Evolutionary conservation across 805 yeast genomes (phyloP), one percentile per base, ranked within the genome.

Genomic region (Groenewaldozyma salmanticensis): DNA sequence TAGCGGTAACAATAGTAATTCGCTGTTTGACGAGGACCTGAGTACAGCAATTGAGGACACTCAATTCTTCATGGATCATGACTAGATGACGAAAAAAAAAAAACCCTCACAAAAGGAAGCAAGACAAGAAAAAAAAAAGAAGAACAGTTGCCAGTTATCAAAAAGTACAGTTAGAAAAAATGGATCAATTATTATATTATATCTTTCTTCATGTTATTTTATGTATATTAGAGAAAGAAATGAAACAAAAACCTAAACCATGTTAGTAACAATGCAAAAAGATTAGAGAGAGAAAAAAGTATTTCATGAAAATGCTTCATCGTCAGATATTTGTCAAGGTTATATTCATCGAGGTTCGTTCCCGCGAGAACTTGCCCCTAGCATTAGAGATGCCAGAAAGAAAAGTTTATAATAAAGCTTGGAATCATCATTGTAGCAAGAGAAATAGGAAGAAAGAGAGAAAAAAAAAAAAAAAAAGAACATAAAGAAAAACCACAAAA

Each of bases 341-440:
- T n/a, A 49, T 44, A 52, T 51, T 52, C 55, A 52, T 52, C 54
- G 55, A 49, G 52, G 24, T n/a, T n/a, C n/a, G n/a, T n/a, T n/a
- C 46, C 39, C 29, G 34, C 31, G 35, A 41, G 37, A 29, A 37
- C 33, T 31, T 42, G 45, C 32, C 53, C 42, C 55, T 52, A 52
- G 53, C 54, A 52, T 51, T 52, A 52, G 55, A 51, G 55, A 51
- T 52, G 55, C 55, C 55, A 52, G 55, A 52, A 51, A 51, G 38
- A 46, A 45, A 38, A 46, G 36, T 33, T 22, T 24, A 13, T 24
- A 24, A 9, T 13, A 24, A 24, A 24, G n/a, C n/a, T 43, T 37
- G 35, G 51, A 44, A 37, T 48, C 51, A 48, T 48, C 51, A 48
- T 35, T 15, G 11, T 24, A 13, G 16, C 17, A 13, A 6, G n/a